Evolutionary conservation across 305 asterid species (phyloP).

Genomic region (Lippia alba): DNA sequence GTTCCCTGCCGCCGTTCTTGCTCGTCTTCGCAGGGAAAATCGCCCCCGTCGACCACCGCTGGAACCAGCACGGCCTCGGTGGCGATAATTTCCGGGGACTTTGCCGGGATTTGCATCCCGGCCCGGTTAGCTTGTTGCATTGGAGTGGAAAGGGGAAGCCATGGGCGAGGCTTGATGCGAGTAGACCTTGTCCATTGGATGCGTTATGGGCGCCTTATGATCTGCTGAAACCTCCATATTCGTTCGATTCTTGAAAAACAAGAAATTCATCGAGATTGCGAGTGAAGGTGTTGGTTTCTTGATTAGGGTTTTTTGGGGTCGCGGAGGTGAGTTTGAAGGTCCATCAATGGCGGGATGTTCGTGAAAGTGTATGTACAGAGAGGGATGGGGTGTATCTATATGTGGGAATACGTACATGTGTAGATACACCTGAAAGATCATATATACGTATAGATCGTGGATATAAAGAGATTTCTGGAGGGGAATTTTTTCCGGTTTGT

Average conservation of each 20-base stretch:
- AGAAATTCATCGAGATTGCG: neutral
- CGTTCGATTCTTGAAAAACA: constrained; percentile 67
- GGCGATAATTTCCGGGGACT: constrained; percentile 91
- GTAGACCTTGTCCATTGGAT: constrained; percentile 84
- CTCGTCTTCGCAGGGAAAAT: constrained; percentile 89
- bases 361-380: constrained; percentile 19
- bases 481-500: constrained; percentile 25
- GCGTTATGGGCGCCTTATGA: constrained; percentile 98
- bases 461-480: neutral
- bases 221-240: constrained; percentile 72
- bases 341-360: constrained; percentile 5
- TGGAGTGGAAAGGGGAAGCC: constrained; percentile 99
- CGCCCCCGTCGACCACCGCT: constrained; percentile 78
- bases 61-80: constrained; percentile 94
- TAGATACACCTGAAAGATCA: constrained; percentile 12
- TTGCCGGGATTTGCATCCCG: constrained; percentile 88
- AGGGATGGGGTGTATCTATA: constrained; percentile 4
- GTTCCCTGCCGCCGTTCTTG: constrained; percentile 83
- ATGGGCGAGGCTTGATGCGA: constrained; percentile 86
- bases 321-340: neutral
- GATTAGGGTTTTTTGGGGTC: neutral
- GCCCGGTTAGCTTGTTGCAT: constrained; percentile 83
- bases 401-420: constrained; percentile 5
- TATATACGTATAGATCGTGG: neutral
- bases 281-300: neutral